Evolutionary conservation across 2,329 filamentous ascomycete genomes (phyloP).

Genomic region (Monosporascus sp.): DNA sequence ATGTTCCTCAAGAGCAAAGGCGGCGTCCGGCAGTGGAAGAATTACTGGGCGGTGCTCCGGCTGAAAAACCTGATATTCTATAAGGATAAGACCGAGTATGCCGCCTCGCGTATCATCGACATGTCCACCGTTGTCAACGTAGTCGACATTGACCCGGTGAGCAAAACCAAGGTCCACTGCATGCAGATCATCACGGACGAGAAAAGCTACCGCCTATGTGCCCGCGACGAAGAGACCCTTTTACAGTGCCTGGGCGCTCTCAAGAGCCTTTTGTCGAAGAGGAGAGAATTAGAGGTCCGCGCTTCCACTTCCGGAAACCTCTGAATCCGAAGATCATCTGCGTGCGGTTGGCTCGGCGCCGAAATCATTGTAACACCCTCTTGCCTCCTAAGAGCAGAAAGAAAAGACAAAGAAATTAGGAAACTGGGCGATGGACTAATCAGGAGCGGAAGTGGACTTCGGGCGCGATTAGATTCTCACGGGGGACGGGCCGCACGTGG

Average conservation of each 20-base stretch:
- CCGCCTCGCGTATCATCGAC: conserved; percentile 74
- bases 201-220: conserved; percentile 72
- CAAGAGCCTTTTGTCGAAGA: conserved; percentile 75
- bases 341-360: no score
- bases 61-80: conserved; percentile 83
- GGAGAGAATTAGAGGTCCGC: conserved; percentile 56
- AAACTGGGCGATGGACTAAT: no score
- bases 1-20: conserved; percentile 77
- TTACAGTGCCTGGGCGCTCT: conserved; percentile 83
- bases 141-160: conserved; percentile 86
- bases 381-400: no score
- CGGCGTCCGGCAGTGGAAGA: conserved; percentile 89
- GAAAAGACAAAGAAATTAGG: no score
- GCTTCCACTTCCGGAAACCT: conserved; percentile 28
- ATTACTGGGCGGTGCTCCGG: conserved; percentile 86
- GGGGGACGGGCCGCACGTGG: not conserved
- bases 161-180: conserved; percentile 77
- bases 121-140: conserved; percentile 78
- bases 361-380: not conserved
- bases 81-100: conserved; percentile 89
- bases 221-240: conserved; percentile 73
- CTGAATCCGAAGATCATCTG: not conserved
- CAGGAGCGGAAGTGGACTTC: not conserved
- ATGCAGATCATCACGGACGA: conserved; percentile 93
- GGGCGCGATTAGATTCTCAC: not conserved